Conservation (phyloP, 176 grass and related monocot species). For the Lolium multiflorum region DNA sequence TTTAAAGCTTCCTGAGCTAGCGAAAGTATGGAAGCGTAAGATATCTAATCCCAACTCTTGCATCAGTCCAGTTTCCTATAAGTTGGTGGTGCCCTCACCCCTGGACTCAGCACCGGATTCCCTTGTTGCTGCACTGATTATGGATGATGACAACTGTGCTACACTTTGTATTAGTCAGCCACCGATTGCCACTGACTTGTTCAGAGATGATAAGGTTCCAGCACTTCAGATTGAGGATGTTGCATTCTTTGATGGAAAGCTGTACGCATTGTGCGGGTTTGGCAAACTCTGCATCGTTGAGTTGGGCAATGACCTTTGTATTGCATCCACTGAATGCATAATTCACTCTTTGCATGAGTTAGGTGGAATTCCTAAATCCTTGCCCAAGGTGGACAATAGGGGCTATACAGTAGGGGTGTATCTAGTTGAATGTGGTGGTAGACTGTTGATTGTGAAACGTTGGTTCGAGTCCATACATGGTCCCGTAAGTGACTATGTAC, state of each 20-base stretch:
- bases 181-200: background rate
- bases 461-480: background rate
- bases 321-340: background rate
- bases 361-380: background rate
- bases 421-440: background rate
- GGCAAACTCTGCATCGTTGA: background rate
- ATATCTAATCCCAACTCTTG: background rate
- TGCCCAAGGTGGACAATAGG: too few relatives aligned
- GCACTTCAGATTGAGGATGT: background rate
- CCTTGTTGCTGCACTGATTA: background rate
- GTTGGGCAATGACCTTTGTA: background rate
- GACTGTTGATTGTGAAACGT: background rate
- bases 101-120: background rate
- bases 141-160: background rate
- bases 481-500: too few relatives aligned
- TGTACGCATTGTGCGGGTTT: background rate
- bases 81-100: background rate
- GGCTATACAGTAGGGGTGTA: background rate
- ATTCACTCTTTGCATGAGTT: background rate
- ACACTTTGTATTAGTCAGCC: conserved; percentile 5
- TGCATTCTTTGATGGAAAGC: conserved; percentile 13
- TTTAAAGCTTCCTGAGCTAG: background rate
- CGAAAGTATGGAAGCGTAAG: background rate
- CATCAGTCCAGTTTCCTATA: background rate
- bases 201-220: background rate